Base-by-base conservation (phyloP, 306 rosid species). In the Quercus alba region DNA sequence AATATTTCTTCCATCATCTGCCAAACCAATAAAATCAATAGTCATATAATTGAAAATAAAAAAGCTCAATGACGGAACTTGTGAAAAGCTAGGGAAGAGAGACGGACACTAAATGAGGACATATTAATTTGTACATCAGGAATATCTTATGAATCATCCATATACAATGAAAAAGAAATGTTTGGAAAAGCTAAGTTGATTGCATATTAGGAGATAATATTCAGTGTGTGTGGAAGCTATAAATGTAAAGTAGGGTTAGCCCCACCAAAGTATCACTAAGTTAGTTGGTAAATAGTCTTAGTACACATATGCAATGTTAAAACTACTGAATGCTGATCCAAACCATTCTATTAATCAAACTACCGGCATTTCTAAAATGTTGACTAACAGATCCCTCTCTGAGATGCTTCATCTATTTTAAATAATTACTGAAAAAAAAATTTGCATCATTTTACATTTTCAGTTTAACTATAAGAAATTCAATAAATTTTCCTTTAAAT, bases 1-100 rank as follows among this genome's bases (percentile, higher is more conserved):
- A 89, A 92, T 82, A 90, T 88, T 85, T 94, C 97, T 73, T 94
- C 98, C 94, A 94, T 92, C 97, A 94, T 90, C 98, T 94, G 89
- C 86, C 80, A 83, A 69, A 81, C 87, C 89, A 74, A 78, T 51
- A 81, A 77, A 87, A 44, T 64, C 58, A 52, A 76, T 56, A 69
- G 82, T 33, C 51, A 35, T 35, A 4, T n/a, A 67, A 67, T 33
- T 19, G 51, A 20, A 58, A 58, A 7, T 7, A 1, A 4, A 59
- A 23, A 23, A 23, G 25, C 1, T 20, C 25, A 1, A 26, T 26
- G 10, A 62, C 3, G 0, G 28, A 62, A 25, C 28, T 61, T 61
- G 68, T 26, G 38, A 30, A 62, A 62, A 26, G 69, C 69, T 33
- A 4, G 67, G 7, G 15, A 17, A 62, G 35, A 13, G n/a, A 62